These are phyloP conservation scores for Calonectria honghensis DNA, from an alignment of 2,329 filamentous ascomycete genomes.

Conservation along the genomic window DNA sequence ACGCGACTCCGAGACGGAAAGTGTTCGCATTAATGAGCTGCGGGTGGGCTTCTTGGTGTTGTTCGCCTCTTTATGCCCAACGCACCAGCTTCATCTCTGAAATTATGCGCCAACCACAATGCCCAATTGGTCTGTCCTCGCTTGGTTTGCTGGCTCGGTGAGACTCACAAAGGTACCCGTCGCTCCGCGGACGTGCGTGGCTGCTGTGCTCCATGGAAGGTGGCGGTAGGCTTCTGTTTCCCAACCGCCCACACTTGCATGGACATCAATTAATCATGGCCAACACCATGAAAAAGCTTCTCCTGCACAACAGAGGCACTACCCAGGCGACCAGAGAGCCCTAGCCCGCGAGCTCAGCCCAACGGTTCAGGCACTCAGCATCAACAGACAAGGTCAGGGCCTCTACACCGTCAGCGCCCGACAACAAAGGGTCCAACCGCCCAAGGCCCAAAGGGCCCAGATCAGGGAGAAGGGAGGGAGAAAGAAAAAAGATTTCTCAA, in stretches of 20 bases:
- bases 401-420: conserved; percentile 38
- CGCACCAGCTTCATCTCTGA: conserved; percentile 4
- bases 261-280: conserved; percentile 18
- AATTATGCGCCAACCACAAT: conserved; percentile 22
- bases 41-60: not conserved
- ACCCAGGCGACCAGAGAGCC: conserved; percentile 15
- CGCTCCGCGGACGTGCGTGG: conserved; percentile 14
- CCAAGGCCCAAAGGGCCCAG: conserved; percentile 26
- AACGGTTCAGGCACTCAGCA: conserved; percentile 50
- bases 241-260: conserved; percentile 14
- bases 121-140: conserved; percentile 13
- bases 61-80: conserved; percentile 7
- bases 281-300: conserved; percentile 4
- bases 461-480: conserved; percentile 3
- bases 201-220: not conserved
- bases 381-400: conserved; percentile 50
- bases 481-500: conserved; percentile 40
- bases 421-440: conserved; percentile 42
- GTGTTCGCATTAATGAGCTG: conserved; percentile 1
- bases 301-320: conserved; percentile 27
- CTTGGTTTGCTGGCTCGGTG: conserved; percentile 3
- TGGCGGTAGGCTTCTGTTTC: not conserved
- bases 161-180: conserved; percentile 15
- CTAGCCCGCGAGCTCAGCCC: conserved; percentile 46
- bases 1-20: not conserved